Base-by-base conservation (phyloP, 2,329 filamentous ascomycete genomes). In the Periconia digitata region DNA sequence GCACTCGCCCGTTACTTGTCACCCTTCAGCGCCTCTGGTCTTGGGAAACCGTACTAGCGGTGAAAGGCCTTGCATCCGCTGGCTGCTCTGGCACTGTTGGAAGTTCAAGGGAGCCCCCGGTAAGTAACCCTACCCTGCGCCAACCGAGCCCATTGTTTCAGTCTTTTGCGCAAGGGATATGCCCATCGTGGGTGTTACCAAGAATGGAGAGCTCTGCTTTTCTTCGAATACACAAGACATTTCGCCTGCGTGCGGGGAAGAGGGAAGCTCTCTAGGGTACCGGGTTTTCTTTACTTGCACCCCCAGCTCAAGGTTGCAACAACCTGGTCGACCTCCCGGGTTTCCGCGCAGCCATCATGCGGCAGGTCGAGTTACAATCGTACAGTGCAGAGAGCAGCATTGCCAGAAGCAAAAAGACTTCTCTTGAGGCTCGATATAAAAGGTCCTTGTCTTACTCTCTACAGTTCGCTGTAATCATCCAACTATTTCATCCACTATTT, bases 1-100 rank as follows among this genome's bases (percentile, higher is more conserved):
- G 53, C 44, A 35, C 45, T 50, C 35, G 47, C 39, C 41, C 46
- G 38, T 52, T 54, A 50, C 46, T 49, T 55, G 40, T 42, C 40
- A 42, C 2, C 40, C 20, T 16, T 24, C 34, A 42, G 24, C 40
- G 40, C 40, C 24, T 16, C 27, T 42, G 5, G 24, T 42, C 21
- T 32, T 32, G 15, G 39, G 39, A 42, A 32, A 3, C 12, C 20
- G 34, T 32, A 32, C 23, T 42, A 34, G 40, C 40, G 40, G 40
- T 42, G 23, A 42, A 41, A 21, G 35, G 18, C 35, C 3, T 37
- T 37, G 4, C n/a, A 10, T 39, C 22, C 36, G 36, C 20, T 39
- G 36, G 36, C 36, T 39, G n/a, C 17, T 17, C 10, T 21, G 10
- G 6, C 8, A 17, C 36, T 20, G 8, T 12, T 21, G 3, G 20